phyloP scores from a whole-genome alignment of 352 stramenopile genomes.

The Pythium sp. region DNA sequence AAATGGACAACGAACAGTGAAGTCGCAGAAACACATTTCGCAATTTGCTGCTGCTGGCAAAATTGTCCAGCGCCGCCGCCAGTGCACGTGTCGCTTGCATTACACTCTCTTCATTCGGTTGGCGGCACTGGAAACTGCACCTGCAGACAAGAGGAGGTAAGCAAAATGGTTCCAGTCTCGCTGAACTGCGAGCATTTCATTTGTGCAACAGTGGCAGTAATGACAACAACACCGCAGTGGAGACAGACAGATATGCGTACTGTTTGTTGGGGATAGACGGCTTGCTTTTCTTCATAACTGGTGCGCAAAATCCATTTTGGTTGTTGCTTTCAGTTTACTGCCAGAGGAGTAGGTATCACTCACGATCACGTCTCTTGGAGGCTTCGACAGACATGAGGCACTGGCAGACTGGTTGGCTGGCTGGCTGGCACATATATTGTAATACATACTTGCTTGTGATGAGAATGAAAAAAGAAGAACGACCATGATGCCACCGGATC shows the following conservation, averaged over 20 bases:
- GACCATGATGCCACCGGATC: neutral
- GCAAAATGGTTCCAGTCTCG: neutral
- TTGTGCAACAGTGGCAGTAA: neutral
- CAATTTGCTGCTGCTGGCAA: neutral
- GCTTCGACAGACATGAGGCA: neutral
- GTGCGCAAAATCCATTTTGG: neutral
- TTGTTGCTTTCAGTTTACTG: neutral
- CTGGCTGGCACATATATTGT: slow-evolving; percentile 6
- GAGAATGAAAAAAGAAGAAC: neutral
- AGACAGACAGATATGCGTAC: neutral
- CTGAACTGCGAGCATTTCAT: neutral
- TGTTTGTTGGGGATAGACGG: neutral
- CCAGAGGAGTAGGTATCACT: neutral
- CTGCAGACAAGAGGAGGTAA: neutral
- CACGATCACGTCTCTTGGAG: neutral
- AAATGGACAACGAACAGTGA: neutral
- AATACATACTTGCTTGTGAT: slow-evolving; percentile 3
- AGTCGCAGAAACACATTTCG: neutral
- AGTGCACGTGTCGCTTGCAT: neutral
- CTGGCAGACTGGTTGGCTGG: neutral
- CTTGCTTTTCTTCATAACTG: neutral
- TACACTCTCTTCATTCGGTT: neutral
- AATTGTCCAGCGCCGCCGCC: neutral
- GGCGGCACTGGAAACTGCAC: neutral
- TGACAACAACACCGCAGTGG: neutral